Evolutionary conservation across 1,139 yeast species (phyloP).

Genomic region (Blastobotrys capitulatus): DNA sequence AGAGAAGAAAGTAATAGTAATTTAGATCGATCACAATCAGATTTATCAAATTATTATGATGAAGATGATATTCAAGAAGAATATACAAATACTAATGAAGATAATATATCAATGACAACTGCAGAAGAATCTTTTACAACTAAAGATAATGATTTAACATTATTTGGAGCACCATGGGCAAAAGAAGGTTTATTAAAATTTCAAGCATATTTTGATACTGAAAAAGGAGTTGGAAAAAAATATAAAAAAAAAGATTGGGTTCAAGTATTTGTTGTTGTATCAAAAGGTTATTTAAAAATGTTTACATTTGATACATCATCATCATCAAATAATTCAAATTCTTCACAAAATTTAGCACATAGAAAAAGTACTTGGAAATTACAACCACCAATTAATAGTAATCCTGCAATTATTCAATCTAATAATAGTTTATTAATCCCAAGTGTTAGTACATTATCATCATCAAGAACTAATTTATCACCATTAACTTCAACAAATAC

Average conservation of each 20-base stretch:
- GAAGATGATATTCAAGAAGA: not conserved
- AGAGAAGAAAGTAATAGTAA: conserved; percentile 23
- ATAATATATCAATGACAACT: conserved; percentile 6
- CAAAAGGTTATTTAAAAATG: conserved; percentile 32
- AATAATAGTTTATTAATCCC: not conserved
- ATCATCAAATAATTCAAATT: too few species aligned
- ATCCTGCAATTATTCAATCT: not conserved
- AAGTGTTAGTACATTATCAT: not conserved
- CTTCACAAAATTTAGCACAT: conserved; percentile 62
- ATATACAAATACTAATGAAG: not conserved
- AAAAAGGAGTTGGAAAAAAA: conserved; percentile 13
- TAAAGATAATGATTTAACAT: conserved; percentile 37
- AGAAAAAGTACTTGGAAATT: conserved; percentile 43
- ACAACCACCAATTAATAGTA: conserved; percentile 39
- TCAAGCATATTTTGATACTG: conserved; percentile 37
- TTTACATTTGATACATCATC: conserved; percentile 30
- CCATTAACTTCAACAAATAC: conserved; percentile 1
- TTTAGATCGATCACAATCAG: conserved; percentile 7
- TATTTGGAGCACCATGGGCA: conserved; percentile 72
- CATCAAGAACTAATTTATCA: not conserved
- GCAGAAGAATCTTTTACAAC: conserved; percentile 2
- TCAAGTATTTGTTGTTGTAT: conserved; percentile 31
- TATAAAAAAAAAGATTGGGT: conserved; percentile 26
- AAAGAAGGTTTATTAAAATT: conserved; percentile 67
- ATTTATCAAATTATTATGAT: not conserved